phyloP scores from a whole-genome alignment of 176 grass and related monocot species.

The Hordeum marinum region DNA sequence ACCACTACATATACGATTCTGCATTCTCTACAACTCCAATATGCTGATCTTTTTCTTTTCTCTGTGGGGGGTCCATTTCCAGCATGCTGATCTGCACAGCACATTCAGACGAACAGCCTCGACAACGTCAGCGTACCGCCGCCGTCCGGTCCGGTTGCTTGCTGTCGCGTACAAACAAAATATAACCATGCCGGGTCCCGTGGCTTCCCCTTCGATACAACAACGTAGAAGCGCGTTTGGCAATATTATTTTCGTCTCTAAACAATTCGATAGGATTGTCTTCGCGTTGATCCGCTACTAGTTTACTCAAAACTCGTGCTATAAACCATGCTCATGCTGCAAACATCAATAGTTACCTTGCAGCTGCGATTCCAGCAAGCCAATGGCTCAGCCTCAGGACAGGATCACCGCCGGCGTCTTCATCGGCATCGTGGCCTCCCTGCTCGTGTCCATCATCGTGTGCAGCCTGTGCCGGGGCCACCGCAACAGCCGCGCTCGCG shows the following conservation, averaged over 20 bases:
- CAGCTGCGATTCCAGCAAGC: background rate
- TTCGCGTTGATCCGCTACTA: background rate
- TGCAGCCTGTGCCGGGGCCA: background rate
- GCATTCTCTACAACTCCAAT: no score
- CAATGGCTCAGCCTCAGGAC: background rate
- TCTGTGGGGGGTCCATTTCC: no score
- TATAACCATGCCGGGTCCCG: background rate
- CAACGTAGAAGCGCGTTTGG: background rate
- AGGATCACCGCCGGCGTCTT: background rate
- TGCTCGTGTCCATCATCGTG: background rate
- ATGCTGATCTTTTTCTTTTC: no score
- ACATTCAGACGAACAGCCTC: background rate
- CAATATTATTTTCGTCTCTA: background rate
- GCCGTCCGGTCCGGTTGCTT: background rate
- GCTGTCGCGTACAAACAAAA: background rate
- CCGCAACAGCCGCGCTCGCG: background rate
- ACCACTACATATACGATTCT: no score
- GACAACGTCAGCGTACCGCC: background rate
- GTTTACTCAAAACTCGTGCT: background rate
- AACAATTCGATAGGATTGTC: background rate
- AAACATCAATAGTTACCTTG: background rate
- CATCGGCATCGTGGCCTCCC: background rate
- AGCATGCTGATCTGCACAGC: background rate
- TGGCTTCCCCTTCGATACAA: background rate
- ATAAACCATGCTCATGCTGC: background rate